Evolutionary conservation across 148 eudicot species (phyloP), one percentile per base, ranked within the genome.

Genomic region (Chenopodium suecicum): DNA sequence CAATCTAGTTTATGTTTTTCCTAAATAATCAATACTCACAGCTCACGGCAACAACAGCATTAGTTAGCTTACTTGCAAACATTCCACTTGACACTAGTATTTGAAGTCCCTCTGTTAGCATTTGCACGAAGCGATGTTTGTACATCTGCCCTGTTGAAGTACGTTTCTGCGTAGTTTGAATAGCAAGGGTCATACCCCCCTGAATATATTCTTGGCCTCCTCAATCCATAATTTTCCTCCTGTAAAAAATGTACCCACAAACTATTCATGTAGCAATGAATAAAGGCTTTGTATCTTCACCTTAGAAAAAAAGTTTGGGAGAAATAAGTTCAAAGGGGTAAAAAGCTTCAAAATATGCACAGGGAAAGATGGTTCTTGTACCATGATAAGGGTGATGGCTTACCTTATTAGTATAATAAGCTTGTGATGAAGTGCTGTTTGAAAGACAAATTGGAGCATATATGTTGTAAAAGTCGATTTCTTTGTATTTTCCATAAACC

Each of bases 111-210:
- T 66, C 83, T 76, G 56, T 80, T 83, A 73, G 73, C 73, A 72
- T 81, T 90, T 67, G 84, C 89, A 82, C 89, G 93, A 48, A 92
- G 78, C 4, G 95, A 86, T 23, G 80, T 72, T 78, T 89, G 91
- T 82, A 90, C 95, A 47, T 92, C 95, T 13, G 14, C 83, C 71
- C 87, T 89, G 58, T 92, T 92, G 80, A 90, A 86, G 63, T 90
- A 92, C 32, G 52, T 41, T 80, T 86, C 84, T 68, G 87, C 78
- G 17, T 86, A 75, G 9, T 37, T 47, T n/a, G 91, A 85, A 62
- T 84, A 90, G 86, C 95, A 92, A 44, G 95, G 93, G n/a, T 92
- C 91, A 83, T 92, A 90, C n/a, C 91, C 92, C 20, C 87, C 95
- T 1, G 84, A 87, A 54, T 83, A 75, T 1, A 78, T 44, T 73